phyloP scores from a whole-genome alignment of 768 basidiomycete genomes.

The Boletus tomentosulus region DNA sequence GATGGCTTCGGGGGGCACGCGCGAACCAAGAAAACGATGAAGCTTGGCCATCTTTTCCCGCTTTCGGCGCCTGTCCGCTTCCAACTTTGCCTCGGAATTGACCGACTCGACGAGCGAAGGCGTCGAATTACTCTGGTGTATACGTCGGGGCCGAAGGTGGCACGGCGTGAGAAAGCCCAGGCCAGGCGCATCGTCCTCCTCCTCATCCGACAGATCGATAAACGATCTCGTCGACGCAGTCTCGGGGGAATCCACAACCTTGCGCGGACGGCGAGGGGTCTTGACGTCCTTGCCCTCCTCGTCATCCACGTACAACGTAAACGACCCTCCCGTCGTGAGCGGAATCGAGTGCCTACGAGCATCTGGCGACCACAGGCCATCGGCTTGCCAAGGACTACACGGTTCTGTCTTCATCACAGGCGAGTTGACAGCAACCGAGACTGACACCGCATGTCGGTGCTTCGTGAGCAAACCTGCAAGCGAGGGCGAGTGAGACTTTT shows the following conservation, averaged over 20 bases:
- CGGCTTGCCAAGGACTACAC: constrained; percentile 33
- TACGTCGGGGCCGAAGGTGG: constrained; percentile 18
- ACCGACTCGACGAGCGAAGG: constrained; percentile 48
- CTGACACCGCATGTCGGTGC: constrained; percentile 32
- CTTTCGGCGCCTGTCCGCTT: constrained; percentile 63
- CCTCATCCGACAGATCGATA: constrained; percentile 68
- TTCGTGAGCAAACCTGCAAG: constrained; percentile 29
- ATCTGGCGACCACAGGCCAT: constrained; percentile 26
- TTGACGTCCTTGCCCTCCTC: constrained; percentile 2
- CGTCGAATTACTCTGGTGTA: constrained; percentile 36
- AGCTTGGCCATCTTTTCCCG: constrained; percentile 76
- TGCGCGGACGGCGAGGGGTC: constrained; percentile 1
- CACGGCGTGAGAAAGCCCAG: constrained; percentile 29
- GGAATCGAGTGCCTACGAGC: constrained; percentile 55
- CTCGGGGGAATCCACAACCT: constrained; percentile 15
- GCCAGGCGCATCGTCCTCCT: constrained; percentile 34
- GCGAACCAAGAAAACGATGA: constrained; percentile 82
- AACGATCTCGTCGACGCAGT: constrained; percentile 41
- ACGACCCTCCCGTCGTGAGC: constrained; percentile 41
- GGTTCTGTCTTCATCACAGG: constrained; percentile 21
- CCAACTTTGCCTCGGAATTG: constrained; percentile 49
- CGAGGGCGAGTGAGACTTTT: constrained; percentile 22
- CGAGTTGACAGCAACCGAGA: constrained; percentile 22
- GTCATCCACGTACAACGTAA: constrained; percentile 26
- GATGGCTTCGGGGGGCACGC: constrained; percentile 67